phyloP scores from a whole-genome alignment of 116 monocot species.

The Zostera marina region DNA sequence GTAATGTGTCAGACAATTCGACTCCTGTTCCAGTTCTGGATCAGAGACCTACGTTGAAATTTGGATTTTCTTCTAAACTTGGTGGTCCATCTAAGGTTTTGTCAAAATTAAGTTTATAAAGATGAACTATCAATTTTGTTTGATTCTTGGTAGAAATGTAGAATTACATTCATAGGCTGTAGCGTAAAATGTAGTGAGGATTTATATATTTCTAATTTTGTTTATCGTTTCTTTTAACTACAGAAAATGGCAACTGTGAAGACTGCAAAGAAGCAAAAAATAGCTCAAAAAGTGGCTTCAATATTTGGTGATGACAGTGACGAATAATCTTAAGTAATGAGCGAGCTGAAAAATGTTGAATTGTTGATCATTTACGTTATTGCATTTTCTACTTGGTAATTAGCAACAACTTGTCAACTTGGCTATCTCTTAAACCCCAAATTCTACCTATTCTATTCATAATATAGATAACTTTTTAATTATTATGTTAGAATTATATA shows the following conservation, averaged over 20 bases:
- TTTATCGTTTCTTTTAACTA: background rate
- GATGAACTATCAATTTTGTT: background rate
- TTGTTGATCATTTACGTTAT: no score
- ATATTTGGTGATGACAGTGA: conserved; percentile 32
- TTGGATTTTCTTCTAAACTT: conserved; percentile 75
- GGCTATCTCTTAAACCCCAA: no score
- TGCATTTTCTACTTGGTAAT: no score
- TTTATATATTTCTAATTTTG: background rate
- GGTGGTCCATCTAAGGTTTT: conserved; percentile 60
- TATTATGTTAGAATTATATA: no score
- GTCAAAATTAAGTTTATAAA: background rate
- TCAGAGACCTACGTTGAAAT: conserved; percentile 67
- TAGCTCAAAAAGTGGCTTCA: conserved; percentile 15
- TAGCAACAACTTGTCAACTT: no score
- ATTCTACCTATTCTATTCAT: no score
- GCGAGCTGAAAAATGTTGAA: background rate
- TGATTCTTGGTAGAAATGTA: background rate
- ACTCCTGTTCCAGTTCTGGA: conserved; percentile 26
- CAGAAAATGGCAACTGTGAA: conserved; percentile 1
- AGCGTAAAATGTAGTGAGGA: background rate
- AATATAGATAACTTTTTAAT: no score
- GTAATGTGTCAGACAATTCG: conserved; percentile 4
- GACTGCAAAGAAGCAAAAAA: conserved; percentile 17
- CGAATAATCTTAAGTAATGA: conserved; percentile 12
- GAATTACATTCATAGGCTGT: no score